Percentiles rank a stretch among this genome's conserved stretches.
These are phyloP conservation scores for Chalciporus pseudorubinellus DNA, from an alignment of 768 basidiomycete genomes.

Conservation along the genomic window DNA sequence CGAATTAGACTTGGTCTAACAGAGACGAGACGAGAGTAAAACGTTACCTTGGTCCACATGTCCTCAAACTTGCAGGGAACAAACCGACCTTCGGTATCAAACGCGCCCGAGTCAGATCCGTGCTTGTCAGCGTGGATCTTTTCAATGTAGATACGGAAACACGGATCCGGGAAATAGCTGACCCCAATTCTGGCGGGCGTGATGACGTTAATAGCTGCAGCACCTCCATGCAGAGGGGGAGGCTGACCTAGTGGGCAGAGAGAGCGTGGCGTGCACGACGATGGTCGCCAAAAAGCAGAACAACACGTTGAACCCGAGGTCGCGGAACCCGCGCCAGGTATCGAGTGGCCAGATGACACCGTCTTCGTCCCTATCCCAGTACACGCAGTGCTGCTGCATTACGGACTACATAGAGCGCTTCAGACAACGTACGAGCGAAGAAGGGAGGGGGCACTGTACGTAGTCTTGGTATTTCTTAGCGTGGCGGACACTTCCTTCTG, in stretches of 20 bases:
- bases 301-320: constrained; percentile 41
- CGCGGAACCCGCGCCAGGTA: constrained; percentile 41
- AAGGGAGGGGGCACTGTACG: constrained; percentile 13
- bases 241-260: constrained; percentile 33
- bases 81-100: constrained; percentile 42
- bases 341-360: constrained; percentile 45
- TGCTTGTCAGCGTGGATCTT: constrained; percentile 40
- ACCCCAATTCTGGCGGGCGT: constrained; percentile 13
- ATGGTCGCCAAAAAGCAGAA: constrained; percentile 35
- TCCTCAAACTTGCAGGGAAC: constrained; percentile 42
- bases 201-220: neutral
- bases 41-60: constrained; percentile 42
- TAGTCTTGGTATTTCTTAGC: constrained; percentile 18
- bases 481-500: constrained; percentile 20
- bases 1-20: too few relatives aligned
- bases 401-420: constrained; percentile 28
- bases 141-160: constrained; percentile 37
- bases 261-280: constrained; percentile 35
- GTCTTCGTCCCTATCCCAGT: constrained; percentile 42
- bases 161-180: constrained; percentile 39
- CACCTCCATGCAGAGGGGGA: neutral
- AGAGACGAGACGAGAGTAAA: neutral
- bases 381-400: constrained; percentile 41
- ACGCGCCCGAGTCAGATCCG: constrained; percentile 43
- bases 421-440: neutral